Evolutionary conservation across 2,329 filamentous ascomycete species (phyloP).

Genomic region (Nigrospora sphaerica): DNA sequence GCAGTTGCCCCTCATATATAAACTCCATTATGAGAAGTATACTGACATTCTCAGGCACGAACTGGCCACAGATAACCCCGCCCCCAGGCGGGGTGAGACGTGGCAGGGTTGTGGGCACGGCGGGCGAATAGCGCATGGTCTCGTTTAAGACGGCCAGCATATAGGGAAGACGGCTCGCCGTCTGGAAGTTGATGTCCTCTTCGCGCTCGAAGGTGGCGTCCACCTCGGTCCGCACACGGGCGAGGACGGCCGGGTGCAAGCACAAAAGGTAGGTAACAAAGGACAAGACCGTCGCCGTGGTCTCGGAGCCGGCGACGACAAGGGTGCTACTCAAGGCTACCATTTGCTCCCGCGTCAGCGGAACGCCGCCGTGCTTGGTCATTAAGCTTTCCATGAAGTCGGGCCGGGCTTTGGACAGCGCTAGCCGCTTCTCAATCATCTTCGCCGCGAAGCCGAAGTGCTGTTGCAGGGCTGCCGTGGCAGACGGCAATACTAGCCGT

Average conservation of each 20-base stretch:
- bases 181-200: slow-evolving; percentile 27
- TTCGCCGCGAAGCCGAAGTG: too few relatives aligned
- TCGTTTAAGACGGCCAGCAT: slow-evolving; percentile 33
- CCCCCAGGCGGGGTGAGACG: slow-evolving; percentile 10
- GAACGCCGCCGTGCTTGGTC: too few relatives aligned
- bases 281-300: slow-evolving; percentile 33
- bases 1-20: neutral
- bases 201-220: slow-evolving; percentile 24
- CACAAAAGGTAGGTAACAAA: slow-evolving; percentile 33
- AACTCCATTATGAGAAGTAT: neutral
- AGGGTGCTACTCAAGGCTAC: too few relatives aligned
- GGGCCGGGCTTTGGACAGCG: neutral
- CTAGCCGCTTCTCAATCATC: neutral
- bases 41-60: slow-evolving; percentile 9
- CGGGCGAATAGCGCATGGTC: slow-evolving; percentile 30
- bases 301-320: slow-evolving; percentile 31
- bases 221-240: slow-evolving; percentile 28
- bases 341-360: too few relatives aligned
- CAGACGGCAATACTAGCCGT: too few relatives aligned
- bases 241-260: slow-evolving; percentile 13
- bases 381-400: neutral
- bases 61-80: slow-evolving; percentile 8
- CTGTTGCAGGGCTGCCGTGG: too few relatives aligned
- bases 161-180: slow-evolving; percentile 23
- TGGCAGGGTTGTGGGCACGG: slow-evolving; percentile 10